Base-by-base conservation (phyloP, 306 rosid species). In the Rubus idaeus region DNA sequence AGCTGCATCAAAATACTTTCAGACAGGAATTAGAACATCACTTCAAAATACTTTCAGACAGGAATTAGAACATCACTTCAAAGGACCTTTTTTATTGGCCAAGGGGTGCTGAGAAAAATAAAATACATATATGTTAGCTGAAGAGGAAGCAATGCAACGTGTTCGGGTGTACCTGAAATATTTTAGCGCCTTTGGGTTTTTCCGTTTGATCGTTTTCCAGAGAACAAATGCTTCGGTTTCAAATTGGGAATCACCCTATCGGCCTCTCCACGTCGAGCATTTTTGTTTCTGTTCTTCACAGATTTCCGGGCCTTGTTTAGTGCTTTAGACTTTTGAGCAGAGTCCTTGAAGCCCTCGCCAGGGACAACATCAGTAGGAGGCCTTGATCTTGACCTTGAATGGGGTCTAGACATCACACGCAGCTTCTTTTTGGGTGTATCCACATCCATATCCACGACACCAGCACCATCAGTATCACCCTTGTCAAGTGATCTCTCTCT, bases 131-230 rank as follows among this genome's bases (percentile, higher is more conserved):
- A 30, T 30, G 35, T 30, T 30, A 30, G 35, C 35, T 30, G 35
- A 30, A 30, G 35, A 30, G 35, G 35, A 30, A 30, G 35, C 35
- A 30, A 30, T 30, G 35, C 35, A 30, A 30, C 1, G 35, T 30
- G 35, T 30, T 30, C 35, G 2, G 14, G 26, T 1, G 0, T 35
- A 62, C 68, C 68, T 62, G 44, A 62, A 5, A 30, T 61, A 30
- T 39, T 62, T 62, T 11, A 62, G 42, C 68, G 68, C 44, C 68
- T 62, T 30, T 62, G 44, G 10, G 68, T 62, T 39, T 62, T 62
- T 35, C 68, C 68, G 26, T 62, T 62, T 35, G 68, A 62, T 40
- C 68, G 68, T 62, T 62, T 62, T 30, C 68, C 68, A 62, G 68
- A 62, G n/a, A 30, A 62, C 20, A 62, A 62, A 30, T 62, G 68